Percentiles rank a stretch among this genome's conserved stretches.
Conservation (phyloP, 2,329 filamentous ascomycete species). For the Lachnellula cervina region DNA sequence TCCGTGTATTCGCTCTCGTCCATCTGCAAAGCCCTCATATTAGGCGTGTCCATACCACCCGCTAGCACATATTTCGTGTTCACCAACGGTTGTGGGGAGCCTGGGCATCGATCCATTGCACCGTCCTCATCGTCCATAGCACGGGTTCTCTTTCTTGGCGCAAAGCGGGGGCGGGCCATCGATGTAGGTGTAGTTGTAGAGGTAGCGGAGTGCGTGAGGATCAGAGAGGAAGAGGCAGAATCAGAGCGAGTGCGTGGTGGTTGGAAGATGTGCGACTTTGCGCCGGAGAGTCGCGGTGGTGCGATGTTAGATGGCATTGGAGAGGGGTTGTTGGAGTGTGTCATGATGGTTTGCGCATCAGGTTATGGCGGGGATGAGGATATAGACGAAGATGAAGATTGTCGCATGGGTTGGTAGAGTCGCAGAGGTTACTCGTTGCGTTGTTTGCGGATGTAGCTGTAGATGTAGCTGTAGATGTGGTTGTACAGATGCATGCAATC, state of each 20-base stretch:
- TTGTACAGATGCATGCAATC: not conserved
- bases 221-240: conserved; percentile 31
- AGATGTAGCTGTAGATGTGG: not conserved
- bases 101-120: conserved; percentile 17
- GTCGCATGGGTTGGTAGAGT: too few species aligned
- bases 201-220: conserved; percentile 24
- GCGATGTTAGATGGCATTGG: conserved; percentile 20
- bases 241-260: conserved; percentile 37
- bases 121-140: conserved; percentile 14
- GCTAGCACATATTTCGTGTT: conserved; percentile 47
- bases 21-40: conserved; percentile 28
- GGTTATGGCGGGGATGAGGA: not conserved
- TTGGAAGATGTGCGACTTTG: conserved; percentile 38
- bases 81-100: conserved; percentile 40
- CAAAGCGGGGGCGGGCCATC: not conserved
- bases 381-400: not conserved
- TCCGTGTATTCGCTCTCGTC: conserved; percentile 31
- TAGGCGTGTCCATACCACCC: conserved; percentile 45
- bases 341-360: conserved; percentile 9
- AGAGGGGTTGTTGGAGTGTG: conserved; percentile 19
- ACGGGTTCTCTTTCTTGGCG: conserved; percentile 17
- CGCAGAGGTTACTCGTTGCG: too few species aligned
- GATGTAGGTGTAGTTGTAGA: not conserved
- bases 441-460: not conserved
- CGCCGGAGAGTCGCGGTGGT: conserved; percentile 24